Evolutionary conservation across 169 alveolate species (phyloP), one percentile per base, ranked within the genome.

Genomic region (Plasmodium sp.): DNA sequence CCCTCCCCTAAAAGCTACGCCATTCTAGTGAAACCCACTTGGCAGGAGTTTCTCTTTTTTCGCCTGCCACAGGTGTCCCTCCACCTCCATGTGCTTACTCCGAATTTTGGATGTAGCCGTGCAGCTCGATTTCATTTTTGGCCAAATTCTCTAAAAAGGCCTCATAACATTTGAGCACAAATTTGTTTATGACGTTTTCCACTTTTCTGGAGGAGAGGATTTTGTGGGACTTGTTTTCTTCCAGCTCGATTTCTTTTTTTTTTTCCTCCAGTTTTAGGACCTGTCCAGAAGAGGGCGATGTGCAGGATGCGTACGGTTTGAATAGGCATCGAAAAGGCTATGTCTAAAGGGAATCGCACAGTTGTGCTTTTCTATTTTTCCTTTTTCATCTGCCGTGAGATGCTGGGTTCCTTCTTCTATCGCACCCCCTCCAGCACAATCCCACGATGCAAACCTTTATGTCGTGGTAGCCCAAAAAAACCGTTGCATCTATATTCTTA

Each of bases 171-270:
- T 86, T 86, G 43, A 86, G 75, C 45, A 86, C 83, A 86, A 75
- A 77, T 77, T 51, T 86, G 81, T 86, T 86, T 86, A 86, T 74
- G 48, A 71, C 72, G 45, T 86, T 86, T 75, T 86, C 93, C 16
- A 86, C 71, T 34, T 86, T 86, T 79, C 93, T 74, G 22, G 84
- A 75, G 22, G 93, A 86, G 14, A 86, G 22, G 2, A 71, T 51
- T 54, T 86, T 75, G 27, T 54, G 36, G n/a, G 86, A 74, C 41
- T 58, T 86, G 48, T 86, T 86, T 39, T 86, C 93, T 51, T 86
- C 93, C 31, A 86, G 43, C 43, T 71, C 93, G 27, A 86, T 77
- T 86, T 86, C 93, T 86, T 86, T 86, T 54, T 71, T 86, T 86
- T 86, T 86, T 77, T 75, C 51, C 48, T 86, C 93, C 45, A 86